Evolutionary conservation across 129 eudicot genomes (phyloP).

Genomic region (Lonicera japonica): DNA sequence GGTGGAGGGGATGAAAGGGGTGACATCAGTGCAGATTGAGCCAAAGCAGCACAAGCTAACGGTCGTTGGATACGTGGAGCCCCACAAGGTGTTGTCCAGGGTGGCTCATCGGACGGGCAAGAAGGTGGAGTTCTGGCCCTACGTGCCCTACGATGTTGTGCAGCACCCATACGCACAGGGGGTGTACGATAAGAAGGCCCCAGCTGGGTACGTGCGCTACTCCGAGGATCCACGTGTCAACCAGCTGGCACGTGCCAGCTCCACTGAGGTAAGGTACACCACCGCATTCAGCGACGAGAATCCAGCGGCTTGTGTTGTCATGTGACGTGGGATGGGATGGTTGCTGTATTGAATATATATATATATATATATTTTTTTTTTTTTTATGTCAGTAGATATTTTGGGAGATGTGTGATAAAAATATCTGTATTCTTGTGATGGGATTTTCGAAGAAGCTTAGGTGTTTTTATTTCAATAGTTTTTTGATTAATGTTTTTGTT

Average conservation of each 20-base stretch:
- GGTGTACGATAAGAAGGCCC: conserved; percentile 81
- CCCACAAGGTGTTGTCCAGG: conserved; percentile 70
- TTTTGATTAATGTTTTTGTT: too few species aligned
- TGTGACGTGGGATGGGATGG: too few species aligned
- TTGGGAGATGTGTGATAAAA: too few species aligned
- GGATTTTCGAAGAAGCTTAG: too few species aligned
- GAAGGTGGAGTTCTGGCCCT: conserved; percentile 94
- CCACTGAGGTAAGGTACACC: conserved; percentile 83
- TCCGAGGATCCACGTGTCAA: conserved; percentile 37
- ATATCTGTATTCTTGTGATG: too few species aligned
- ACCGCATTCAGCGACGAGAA: conserved; percentile 92
- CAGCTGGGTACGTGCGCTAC: conserved; percentile 76
- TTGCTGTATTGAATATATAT: too few species aligned
- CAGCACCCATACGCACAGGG: conserved; percentile 87
- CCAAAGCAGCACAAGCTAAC: conserved; percentile 80
- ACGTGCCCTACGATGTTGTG: conserved; percentile 79
- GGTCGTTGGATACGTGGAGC: conserved; percentile 77
- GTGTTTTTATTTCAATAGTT: too few species aligned
- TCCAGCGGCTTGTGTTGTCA: conserved; percentile 61
- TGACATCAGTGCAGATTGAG: conserved; percentile 48
- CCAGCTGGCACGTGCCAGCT: conserved; percentile 74
- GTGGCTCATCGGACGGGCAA: conserved; percentile 83
- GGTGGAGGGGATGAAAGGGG: conserved; percentile 92
- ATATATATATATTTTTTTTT: too few species aligned
- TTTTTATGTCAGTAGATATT: too few species aligned